Conservation (phyloP, 2,329 filamentous ascomycete species). For the Microdochium nivale region DNA sequence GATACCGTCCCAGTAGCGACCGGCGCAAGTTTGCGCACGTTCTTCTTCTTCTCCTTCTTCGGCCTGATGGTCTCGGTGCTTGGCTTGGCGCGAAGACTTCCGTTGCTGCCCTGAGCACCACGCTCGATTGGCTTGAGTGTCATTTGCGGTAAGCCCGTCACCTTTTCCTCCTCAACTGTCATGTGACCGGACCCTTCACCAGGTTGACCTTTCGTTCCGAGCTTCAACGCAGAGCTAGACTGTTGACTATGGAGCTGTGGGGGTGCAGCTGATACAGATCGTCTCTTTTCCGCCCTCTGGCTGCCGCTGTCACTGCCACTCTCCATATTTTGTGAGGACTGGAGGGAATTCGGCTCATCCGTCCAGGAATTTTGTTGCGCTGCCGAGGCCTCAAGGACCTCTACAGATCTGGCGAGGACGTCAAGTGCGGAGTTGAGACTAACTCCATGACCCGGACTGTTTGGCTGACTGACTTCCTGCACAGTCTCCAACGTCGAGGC, state of each 20-base stretch:
- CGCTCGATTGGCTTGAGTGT: conserved; percentile 55
- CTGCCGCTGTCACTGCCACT: conserved; percentile 60
- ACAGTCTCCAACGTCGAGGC: conserved; percentile 75
- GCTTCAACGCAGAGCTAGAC: conserved; percentile 58
- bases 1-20: conserved; percentile 70
- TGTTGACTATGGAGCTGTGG: conserved; percentile 52
- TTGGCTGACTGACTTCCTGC: conserved; percentile 75
- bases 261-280: conserved; percentile 33
- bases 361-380: conserved; percentile 30
- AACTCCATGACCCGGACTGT: conserved; percentile 47
- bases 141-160: conserved; percentile 81
- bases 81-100: conserved; percentile 74
- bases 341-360: conserved; percentile 29
- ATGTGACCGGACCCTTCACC: conserved; percentile 77
- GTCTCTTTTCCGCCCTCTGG: conserved; percentile 30
- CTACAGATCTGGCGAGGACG: conserved; percentile 38
- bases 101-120: conserved; percentile 53
- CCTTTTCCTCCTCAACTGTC: conserved; percentile 96
- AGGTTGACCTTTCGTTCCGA: conserved; percentile 47
- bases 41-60: conserved; percentile 84
- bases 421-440: neutral
- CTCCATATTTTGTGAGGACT: conserved; percentile 40
- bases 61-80: conserved; percentile 95
- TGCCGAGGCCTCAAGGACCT: conserved; percentile 38
- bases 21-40: conserved; percentile 62